Evolutionary conservation across 805 yeast species (phyloP), one percentile per base, ranked within the genome.

Genomic region (Zygoascus ofunaensis): DNA sequence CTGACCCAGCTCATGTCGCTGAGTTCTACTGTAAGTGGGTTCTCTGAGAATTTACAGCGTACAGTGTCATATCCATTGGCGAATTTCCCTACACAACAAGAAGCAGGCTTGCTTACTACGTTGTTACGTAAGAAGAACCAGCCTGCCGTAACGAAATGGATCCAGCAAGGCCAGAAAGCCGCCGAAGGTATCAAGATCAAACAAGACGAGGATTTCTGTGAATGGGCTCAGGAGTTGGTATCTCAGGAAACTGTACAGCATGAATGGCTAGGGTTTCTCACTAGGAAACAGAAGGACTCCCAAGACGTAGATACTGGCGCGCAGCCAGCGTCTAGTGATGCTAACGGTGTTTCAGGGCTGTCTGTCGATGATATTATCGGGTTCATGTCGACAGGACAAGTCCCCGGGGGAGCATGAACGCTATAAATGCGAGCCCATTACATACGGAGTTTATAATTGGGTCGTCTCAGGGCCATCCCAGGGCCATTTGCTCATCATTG

Each of bases 71-170:
- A 77, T 56, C 98, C 98, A 1, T 67, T 85, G 43, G 82, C 89
- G 0, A 73, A 74, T 18, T 92, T 90, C 59, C 97, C 97, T 5
- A 77, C 94, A 0, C 75, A 86, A 1, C 82, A 85, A 37, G 89
- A 85, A 51, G 89, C 84, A 55, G 84, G 87, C 2, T 69, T 92
- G 30, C 65, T 89, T 41, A 83, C 94, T 0, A 87, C 97, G 0
- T 67, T 92, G 48, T 62, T 92, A 48, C 73, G 97, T 47, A 92
- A 89, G 60, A 90, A 89, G 59, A 81, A 82, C 41, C 67, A 85
- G 8, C 97, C 98, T 0, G 97, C 89, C 50, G 94, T 90, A 2
- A 84, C 79, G 42, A 83, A 77, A 39, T 90, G 97, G 97, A 74
- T 87, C 5, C 70, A 70, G 28, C 61, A 65, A 18, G 76, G 76